Evolutionary conservation across 2,329 filamentous ascomycete species (phyloP).

Genomic region (Knoxdaviesia capensis): DNA sequence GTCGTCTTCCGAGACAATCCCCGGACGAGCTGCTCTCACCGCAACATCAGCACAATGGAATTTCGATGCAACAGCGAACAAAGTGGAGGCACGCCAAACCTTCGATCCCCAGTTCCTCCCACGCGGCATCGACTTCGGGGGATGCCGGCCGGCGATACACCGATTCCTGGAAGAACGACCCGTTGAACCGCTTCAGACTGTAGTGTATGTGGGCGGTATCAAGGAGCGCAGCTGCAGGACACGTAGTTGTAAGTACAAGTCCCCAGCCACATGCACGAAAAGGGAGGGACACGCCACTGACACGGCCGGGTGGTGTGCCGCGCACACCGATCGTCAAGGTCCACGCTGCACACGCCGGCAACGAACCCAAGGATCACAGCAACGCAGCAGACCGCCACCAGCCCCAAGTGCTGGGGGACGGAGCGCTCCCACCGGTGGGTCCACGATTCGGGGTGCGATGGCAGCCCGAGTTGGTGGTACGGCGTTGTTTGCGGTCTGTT

Average conservation of each 20-base stretch:
- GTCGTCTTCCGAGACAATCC: slow-evolving; percentile 27
- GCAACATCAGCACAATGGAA: slow-evolving; percentile 1
- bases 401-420: neutral
- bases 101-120: slow-evolving; percentile 22
- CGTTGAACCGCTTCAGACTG: slow-evolving; percentile 25
- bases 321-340: slow-evolving; percentile 9
- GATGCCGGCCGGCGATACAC: slow-evolving; percentile 27
- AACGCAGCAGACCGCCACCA: slow-evolving; percentile 3
- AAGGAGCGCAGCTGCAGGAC: slow-evolving; percentile 13
- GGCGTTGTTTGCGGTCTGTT: neutral
- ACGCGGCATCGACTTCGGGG: slow-evolving; percentile 35
- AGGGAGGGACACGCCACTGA: slow-evolving; percentile 8
- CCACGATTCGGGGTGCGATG: slow-evolving; percentile 2
- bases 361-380: slow-evolving; percentile 7
- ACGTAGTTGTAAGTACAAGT: neutral
- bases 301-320: slow-evolving; percentile 17
- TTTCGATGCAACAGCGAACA: neutral
- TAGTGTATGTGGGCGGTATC: slow-evolving; percentile 14
- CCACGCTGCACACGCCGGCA: slow-evolving; percentile 4
- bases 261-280: neutral
- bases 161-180: slow-evolving; percentile 31
- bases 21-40: slow-evolving; percentile 16
- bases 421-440: neutral
- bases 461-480: slow-evolving; percentile 1
- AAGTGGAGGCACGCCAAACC: slow-evolving; percentile 16